Conservation (phyloP, 1,284 basidiomycete species). For the Ustilago hordei region DNA sequence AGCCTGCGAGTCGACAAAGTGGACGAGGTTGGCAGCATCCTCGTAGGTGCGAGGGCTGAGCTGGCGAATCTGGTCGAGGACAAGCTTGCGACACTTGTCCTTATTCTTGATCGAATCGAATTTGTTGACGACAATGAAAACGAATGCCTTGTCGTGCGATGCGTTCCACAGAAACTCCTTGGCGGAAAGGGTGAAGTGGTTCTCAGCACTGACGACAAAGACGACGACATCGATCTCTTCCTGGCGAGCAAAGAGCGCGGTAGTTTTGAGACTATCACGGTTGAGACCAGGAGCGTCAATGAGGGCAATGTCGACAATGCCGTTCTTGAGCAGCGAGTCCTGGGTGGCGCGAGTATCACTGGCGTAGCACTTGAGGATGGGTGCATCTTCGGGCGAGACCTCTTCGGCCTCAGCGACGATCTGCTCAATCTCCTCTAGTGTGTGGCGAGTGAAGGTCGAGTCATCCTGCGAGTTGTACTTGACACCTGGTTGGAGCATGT, state of each 20-base stretch:
- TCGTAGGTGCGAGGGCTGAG: slow-evolving; percentile 91
- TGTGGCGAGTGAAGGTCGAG: slow-evolving; percentile 80
- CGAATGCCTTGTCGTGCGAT: slow-evolving; percentile 95
- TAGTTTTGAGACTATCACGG: slow-evolving; percentile 94
- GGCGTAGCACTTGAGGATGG: slow-evolving; percentile 71
- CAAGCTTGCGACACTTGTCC: slow-evolving; percentile 86
- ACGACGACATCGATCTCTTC: slow-evolving; percentile 99
- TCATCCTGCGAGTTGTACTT: slow-evolving; percentile 81
- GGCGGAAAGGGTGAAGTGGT: slow-evolving; percentile 96
- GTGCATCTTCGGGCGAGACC: slow-evolving; percentile 72
- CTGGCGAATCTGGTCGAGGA: slow-evolving; percentile 93
- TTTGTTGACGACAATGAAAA: slow-evolving; percentile 99
- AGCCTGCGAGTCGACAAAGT: slow-evolving; percentile 90
- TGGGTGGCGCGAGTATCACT: slow-evolving; percentile 56
- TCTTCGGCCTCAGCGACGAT: slow-evolving; percentile 81
- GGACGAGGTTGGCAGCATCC: slow-evolving; percentile 91
- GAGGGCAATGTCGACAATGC: slow-evolving; percentile 95
- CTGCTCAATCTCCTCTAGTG: slow-evolving; percentile 80
- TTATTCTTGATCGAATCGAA: slow-evolving; percentile 96
- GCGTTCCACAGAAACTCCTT: slow-evolving; percentile 95
- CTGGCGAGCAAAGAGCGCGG: slow-evolving; percentile 93
- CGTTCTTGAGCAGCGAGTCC: slow-evolving; percentile 77
- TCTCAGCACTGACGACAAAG: slow-evolving; percentile 97
- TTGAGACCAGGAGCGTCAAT: slow-evolving; percentile 99
- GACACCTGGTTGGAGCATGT: slow-evolving; percentile 73